These are phyloP conservation scores for Candida incommunis DNA, from an alignment of 805 yeast species.

Conservation along the genomic window DNA sequence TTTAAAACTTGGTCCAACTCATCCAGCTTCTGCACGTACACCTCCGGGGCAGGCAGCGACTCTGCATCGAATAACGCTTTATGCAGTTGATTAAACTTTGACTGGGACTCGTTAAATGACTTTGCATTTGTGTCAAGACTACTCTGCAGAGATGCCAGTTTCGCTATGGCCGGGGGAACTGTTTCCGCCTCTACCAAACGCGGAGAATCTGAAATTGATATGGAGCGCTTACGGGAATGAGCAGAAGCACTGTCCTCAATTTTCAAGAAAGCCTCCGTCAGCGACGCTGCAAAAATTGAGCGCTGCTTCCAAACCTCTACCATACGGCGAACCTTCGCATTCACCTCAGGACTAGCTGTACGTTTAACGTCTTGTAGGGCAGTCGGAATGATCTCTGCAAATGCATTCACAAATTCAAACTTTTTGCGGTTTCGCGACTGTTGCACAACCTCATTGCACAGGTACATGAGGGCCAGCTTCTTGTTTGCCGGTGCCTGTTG, in stretches of 20 bases:
- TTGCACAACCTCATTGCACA: conserved; percentile 74
- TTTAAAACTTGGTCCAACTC: conserved; percentile 13
- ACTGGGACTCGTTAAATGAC: conserved; percentile 2
- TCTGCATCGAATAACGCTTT: conserved; percentile 13
- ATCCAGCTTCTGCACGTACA: conserved; percentile 16
- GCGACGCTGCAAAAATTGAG: conserved; percentile 24
- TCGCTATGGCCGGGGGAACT: conserved; percentile 4
- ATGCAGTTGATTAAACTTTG: conserved; percentile 7
- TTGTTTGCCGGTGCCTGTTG: conserved; percentile 23
- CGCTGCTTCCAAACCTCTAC: conserved; percentile 55
- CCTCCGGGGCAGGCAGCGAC: conserved; percentile 23
- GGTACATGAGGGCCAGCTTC: conserved; percentile 46
- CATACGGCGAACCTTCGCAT: conserved; percentile 41
- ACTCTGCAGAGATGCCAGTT: conserved; percentile 2
- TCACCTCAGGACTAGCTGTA: conserved; percentile 27
- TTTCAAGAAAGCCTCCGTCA: conserved; percentile 3
- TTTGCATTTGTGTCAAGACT: conserved; percentile 3
- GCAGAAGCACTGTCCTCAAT: neutral
- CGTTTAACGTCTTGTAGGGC: conserved; percentile 24
- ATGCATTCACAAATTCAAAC: conserved; percentile 43
- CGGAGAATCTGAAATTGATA: neutral
- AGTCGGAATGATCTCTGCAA: conserved; percentile 30
- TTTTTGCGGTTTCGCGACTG: conserved; percentile 52
- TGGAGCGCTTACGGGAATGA: neutral
- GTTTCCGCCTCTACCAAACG: neutral